Conservation (phyloP, 129 eudicot genomes). For the Tagetes patula region DNA sequence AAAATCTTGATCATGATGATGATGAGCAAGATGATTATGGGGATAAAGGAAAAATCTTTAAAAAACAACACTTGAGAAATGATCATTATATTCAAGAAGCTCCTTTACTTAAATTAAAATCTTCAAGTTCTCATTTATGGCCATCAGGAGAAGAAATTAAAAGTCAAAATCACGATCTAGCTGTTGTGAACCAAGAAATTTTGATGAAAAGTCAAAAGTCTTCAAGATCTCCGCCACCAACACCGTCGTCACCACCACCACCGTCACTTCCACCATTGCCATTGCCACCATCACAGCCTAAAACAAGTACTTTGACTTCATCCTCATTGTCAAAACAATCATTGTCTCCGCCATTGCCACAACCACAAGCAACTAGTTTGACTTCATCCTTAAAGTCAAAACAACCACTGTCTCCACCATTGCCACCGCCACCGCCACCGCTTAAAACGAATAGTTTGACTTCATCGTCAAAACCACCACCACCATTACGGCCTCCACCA, state of each 20-base stretch:
- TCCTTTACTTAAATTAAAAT: constrained; percentile 60
- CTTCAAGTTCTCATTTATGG: constrained; percentile 73
- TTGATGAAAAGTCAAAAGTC: constrained; percentile 31
- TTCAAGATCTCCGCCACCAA: constrained; percentile 36
- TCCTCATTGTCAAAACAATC: constrained; percentile 24
- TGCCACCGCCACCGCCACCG: constrained; percentile 36
- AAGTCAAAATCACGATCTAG: constrained; percentile 20
- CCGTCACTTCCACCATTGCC: constrained; percentile 27
- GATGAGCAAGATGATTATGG: constrained; percentile 31
- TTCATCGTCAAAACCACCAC: constrained; percentile 42
- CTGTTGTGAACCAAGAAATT: constrained; percentile 30
- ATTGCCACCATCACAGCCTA: constrained; percentile 42
- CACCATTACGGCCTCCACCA: constrained; percentile 38
- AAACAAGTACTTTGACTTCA: constrained; percentile 33
- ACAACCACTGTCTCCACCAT: constrained; percentile 26
- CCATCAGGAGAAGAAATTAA: constrained; percentile 25
- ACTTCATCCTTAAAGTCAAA: constrained; percentile 29
- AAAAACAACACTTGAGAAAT: constrained; percentile 19
- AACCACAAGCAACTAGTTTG: constrained; percentile 5
- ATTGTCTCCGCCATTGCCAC: constrained; percentile 28
- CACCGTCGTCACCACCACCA: constrained; percentile 31
- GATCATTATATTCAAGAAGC: constrained; percentile 45
- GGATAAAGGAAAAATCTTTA: constrained; percentile 23
- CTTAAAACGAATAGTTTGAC: not conserved
- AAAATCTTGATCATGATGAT: constrained; percentile 46